Conservation (phyloP, 805 yeast species). For the Candida sanyiensis region DNA sequence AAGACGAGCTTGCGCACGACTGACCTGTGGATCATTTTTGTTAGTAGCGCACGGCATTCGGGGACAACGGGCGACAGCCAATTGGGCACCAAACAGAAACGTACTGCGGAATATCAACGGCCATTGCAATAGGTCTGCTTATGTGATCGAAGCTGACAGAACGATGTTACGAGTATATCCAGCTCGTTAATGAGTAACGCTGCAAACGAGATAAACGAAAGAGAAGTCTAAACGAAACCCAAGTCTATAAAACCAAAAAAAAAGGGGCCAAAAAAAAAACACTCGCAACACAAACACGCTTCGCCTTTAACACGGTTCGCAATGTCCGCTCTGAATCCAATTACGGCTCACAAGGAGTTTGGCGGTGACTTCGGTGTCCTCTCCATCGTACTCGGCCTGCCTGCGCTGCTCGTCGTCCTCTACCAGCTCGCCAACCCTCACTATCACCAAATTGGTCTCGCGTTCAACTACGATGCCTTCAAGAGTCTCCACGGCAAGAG, state of each 20-base stretch:
- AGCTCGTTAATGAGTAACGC: no score
- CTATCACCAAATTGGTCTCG: constrained; percentile 46
- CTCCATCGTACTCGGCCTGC: constrained; percentile 60
- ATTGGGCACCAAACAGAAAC: constrained; percentile 3
- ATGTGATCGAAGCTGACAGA: no score
- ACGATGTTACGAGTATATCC: no score
- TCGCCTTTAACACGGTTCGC: no score
- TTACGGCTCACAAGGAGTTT: constrained; percentile 67
- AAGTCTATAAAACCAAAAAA: not conserved
- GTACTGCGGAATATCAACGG: constrained; percentile 25
- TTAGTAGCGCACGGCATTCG: constrained; percentile 3
- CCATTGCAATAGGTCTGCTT: constrained; percentile 14
- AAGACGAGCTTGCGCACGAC: constrained; percentile 65
- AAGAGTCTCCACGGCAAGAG: constrained; percentile 32
- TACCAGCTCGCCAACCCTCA: constrained; percentile 56
- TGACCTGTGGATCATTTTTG: constrained; percentile 32
- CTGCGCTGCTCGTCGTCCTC: constrained; percentile 53
- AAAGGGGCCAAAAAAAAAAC: constrained; percentile 4
- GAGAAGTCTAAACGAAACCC: not conserved
- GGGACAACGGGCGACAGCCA: no score
- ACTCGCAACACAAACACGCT: no score
- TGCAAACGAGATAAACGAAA: not conserved
- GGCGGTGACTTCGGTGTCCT: constrained; percentile 73
- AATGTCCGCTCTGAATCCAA: constrained; percentile 52
- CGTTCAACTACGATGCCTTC: constrained; percentile 37